Evolutionary conservation across 192 early-diverging fungal genomes (phyloP), one percentile per base, ranked within the genome.

Genomic region (Diversispora epigaea): DNA sequence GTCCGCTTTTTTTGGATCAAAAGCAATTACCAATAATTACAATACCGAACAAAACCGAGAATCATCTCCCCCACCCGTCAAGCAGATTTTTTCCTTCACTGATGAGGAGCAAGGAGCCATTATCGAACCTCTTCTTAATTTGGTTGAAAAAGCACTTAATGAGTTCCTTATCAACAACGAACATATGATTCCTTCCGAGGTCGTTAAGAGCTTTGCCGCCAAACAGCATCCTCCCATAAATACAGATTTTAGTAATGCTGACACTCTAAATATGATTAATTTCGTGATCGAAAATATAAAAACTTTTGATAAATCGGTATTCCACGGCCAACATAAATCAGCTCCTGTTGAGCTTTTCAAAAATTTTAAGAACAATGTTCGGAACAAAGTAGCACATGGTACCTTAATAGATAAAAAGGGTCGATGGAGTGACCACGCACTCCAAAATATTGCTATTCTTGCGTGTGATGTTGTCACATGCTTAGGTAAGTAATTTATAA

Each of bases 291-390:
- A 68, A 47, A 68, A 68, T 50, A 47, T 68, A 10, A 68, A 45
- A 49, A 47, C 47, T 68, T 68, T 47, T 50, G 11, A 68, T 3
- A 68, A 47, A 49, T 68, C 65, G 8, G 43, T 50, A 25, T 68
- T 68, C 7, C 44, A 68, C 21, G 17, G 65, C 0, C 45, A 68
- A 68, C 47, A 47, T 47, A 68, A 68, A 50, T 17, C 65, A 6
- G 14, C n/a, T 25, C 65, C 65, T 2, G 2, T 3, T 50, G 15
- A 47, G 6, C 21, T 68, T 22, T 50, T 68, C 12, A 68, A 19
- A 10, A 50, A 68, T 25, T 68, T n/a, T 68, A 68, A 68, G 21
- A 68, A 68, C 17, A 68, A 68, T 47, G 65, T 68, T 17, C 9
- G 65, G 11, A 9, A 68, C 47, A 68, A 47, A 47, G 6, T 68